Base-by-base conservation (phyloP, 169 alveolate species). In the Cryptosporidium meleagridis region DNA sequence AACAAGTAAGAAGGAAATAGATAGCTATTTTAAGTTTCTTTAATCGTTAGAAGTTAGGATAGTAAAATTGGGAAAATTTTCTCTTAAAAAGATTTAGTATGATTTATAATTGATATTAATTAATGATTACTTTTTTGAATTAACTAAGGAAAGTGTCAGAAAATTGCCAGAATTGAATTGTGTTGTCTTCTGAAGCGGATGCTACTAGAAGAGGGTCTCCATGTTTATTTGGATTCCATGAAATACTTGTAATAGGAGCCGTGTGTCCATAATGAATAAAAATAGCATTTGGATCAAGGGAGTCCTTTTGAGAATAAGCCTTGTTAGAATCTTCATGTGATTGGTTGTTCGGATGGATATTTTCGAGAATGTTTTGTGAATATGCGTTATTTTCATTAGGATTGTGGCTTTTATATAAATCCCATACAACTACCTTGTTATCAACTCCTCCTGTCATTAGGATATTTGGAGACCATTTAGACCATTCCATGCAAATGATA, bases 181-280 rank as follows among this genome's bases (percentile, higher is more conserved):
- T 95, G 85, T 95, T 95, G 85, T 95, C 97, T 73, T 95, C 97
- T 12, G 96, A 92, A 45, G 92, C 91, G 33, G 95, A 92, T 26
- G 96, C 96, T 55, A 93, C 85, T 71, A 93, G 85, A 18, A 93
- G 87, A 70, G 94, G 93, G 51, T 95, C 95, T 70, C 94, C 94
- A 3, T 72, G 87, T 6, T 80, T 69, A 33, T 51, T 80, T 9
- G 73, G 75, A 71, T 93, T 95, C 97, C 97, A 95, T 65, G 92
- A 93, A 53, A 95, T 70, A 72, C 94, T 95, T 68, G 95, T 91
- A 5, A 95, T 91, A 35, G 93, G 93, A 35, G 94, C 85, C n/a
- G 95, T 93, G 70, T 93, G 96, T 8, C 97, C 97, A 69, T 95
- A 95, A 75, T 95, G 97, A 8, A 93, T 85, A 91, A 95, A 95